Evolutionary conservation across 768 basidiomycete genomes (phyloP), one percentile per base, ranked within the genome.

Genomic region (Suillus lakei): DNA sequence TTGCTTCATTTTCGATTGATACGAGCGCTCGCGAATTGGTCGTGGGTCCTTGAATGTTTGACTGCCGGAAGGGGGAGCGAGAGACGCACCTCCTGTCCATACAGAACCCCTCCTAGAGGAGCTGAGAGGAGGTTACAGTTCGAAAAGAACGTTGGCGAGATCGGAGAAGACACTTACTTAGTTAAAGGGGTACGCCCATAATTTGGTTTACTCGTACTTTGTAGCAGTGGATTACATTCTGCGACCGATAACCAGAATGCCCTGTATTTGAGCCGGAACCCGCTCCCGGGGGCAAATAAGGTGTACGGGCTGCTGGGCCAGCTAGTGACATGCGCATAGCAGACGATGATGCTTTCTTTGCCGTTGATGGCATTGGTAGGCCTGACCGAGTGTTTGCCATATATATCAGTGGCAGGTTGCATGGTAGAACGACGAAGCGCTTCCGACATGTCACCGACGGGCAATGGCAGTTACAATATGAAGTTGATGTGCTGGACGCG

Each of bases 51-150:
- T 92, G 64, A 82, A 71, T 2, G 83, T 74, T 74, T 90, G 89
- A 66, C 81, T 85, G 23, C 82, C 77, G 18, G 86, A 84, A 3
- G 84, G 83, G 4, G 84, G 82, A 46, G 82, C 74, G 21, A 70
- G 64, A 23, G 83, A 76, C 10, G 75, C 78, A 6, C 83, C 85
- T 2, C 87, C 87, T 30, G 80, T 78, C 91, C 90, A 95, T 51
- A 86, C 80, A 34, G 93, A 93, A n/a, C 87, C 89, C 64, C 92
- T 86, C 51, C 93, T 88, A 38, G 86, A 85, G 69, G 90, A 93
- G 72, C 87, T 88, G 71, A 56, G 51, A 50, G 28, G 16, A 39
- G 55, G 28, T 9, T 46, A 59, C 60, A 50, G 43, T 54, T 48
- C 44, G 60, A 68, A 62, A 73, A 54, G 44, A 56, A 55, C 30